Base-by-base conservation (phyloP, 805 yeast genomes). In the Brettanomyces nanus region DNA sequence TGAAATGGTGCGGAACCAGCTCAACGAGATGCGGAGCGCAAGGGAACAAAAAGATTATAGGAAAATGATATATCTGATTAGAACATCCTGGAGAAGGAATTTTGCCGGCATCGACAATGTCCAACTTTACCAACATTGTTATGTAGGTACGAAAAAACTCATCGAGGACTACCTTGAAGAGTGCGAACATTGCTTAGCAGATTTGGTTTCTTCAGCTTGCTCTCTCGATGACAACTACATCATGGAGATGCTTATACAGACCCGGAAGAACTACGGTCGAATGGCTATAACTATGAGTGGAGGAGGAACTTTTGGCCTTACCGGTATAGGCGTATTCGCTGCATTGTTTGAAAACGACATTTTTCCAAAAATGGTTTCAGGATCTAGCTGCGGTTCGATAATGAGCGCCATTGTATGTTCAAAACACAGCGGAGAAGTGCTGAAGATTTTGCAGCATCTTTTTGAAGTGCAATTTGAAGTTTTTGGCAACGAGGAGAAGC, bases 201-300 rank as follows among this genome's bases (percentile, higher is more conserved):
- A 54, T 27, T 56, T 75, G 45, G 61, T 69, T 4, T 53, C 53
- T 21, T 66, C 59, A 9, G 52, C 53, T 5, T 57, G 62, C 11
- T 58, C 65, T 9, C 44, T 85, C 22, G 90, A 83, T 54, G 87
- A 80, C 43, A 58, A 74, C 10, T 79, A 83, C 49, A 66, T 85
- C 13, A 62, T 90, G 39, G 84, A 84, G 2, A 84, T 85, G 72
- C 64, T 90, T 25, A 74, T 83, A 28, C 95, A 90, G 54, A 85
- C 97, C 0, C 69, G 96, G 42, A 84, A 84, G 56, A 86, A 89
- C 51, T 85, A 85, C 36, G 99, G 99, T 1, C 69, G 96, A 39
- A 89, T 97, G 0, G 98, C 97, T 0, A 64, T 92, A 20, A 86
- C 94, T n/a, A 69, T 92, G 38, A 81, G 95, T 34, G 99, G 99